Base-by-base conservation (phyloP, 768 basidiomycete species). In the Sistotremastrum suecicum region DNA sequence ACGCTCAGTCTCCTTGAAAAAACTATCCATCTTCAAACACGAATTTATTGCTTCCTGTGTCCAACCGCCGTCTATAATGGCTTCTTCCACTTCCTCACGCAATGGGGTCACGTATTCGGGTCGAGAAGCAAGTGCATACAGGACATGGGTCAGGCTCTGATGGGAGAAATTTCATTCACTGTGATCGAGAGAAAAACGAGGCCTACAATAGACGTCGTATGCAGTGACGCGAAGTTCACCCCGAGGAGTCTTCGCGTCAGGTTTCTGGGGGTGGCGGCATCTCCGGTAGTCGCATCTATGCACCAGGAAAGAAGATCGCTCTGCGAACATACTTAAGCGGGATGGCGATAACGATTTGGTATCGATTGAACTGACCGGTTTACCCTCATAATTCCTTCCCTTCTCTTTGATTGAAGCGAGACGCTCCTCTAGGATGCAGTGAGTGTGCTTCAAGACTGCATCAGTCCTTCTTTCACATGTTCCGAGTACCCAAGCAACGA, bases 141-240 rank as follows among this genome's bases (percentile, higher is more conserved):
- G 49, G 2, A 61, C 62, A 35, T 68, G 65, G 0, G 63, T 61
- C 32, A 68, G 44, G 10, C 33, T 41, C 51, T 39, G 5, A 34
- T 34, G 33, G 34, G 4, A 10, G 5, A 32, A 20, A 20, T 20
- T 20, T 20, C 20, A 45, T 48, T 6, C 36, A 50, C 20, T 20
- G 20, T 20, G 20, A 20, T 20, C 20, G 20, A 20, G 20, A 20
- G 20, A 20, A 20, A 20, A 20, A 20, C 20, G 20, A 20, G 20
- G 20, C 20, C 20, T 20, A 20, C 20, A 20, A 20, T 20, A 20
- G 20, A 20, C 20, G 20, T 20, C 0, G 69, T 71, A 46, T 73
- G 71, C 29, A 60, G 64, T 5, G 61, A 59, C 1, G 62, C 67
- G 43, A 72, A 68, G 52, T 70, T 68, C 33, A 68, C 50, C 20